These are phyloP conservation scores for Cladophialophora bantiana DNA, from an alignment of 2,329 filamentous ascomycete genomes.

Conservation along the genomic window DNA sequence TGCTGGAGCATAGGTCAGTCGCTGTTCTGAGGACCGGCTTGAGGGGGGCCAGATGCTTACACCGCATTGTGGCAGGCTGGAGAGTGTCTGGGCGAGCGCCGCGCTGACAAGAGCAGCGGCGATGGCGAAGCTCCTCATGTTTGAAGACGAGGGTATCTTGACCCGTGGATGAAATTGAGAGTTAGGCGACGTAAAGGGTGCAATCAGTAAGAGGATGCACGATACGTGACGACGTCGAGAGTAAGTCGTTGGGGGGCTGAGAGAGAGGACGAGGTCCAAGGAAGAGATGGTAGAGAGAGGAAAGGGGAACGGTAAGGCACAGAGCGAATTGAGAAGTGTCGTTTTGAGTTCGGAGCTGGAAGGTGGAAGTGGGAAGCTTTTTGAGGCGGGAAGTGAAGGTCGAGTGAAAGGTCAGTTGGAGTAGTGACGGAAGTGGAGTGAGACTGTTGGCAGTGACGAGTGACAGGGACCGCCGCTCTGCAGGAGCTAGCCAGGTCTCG, in stretches of 20 bases:
- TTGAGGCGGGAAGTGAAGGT: constrained; percentile 17
- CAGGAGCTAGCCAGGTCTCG: background rate
- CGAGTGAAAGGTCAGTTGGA: constrained; percentile 9
- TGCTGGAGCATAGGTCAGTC: constrained; percentile 44
- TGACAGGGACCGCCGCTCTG: background rate
- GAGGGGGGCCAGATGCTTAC: constrained; percentile 37
- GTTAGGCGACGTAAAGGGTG: constrained; percentile 36
- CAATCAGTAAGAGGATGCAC: constrained; percentile 35
- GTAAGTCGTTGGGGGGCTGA: constrained; percentile 20
- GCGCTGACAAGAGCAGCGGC: constrained; percentile 39
- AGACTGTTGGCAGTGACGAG: constrained; percentile 6
- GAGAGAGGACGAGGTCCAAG: constrained; percentile 28
- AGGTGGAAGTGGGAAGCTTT: constrained; percentile 21
- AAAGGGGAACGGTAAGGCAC: constrained; percentile 10
- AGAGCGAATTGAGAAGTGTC: background rate
- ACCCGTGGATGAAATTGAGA: constrained; percentile 26
- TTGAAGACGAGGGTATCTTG: constrained; percentile 29
- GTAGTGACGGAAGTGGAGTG: constrained; percentile 15
- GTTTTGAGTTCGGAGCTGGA: constrained; percentile 16
- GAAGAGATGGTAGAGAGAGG: constrained; percentile 21
- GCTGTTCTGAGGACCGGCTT: background rate
- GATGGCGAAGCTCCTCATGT: constrained; percentile 42
- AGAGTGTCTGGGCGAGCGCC: constrained; percentile 38
- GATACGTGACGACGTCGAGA: constrained; percentile 28
- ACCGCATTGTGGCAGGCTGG: constrained; percentile 40